Evolutionary conservation across 2,329 filamentous ascomycete species (phyloP).

Genomic region (Calycina herbarum): DNA sequence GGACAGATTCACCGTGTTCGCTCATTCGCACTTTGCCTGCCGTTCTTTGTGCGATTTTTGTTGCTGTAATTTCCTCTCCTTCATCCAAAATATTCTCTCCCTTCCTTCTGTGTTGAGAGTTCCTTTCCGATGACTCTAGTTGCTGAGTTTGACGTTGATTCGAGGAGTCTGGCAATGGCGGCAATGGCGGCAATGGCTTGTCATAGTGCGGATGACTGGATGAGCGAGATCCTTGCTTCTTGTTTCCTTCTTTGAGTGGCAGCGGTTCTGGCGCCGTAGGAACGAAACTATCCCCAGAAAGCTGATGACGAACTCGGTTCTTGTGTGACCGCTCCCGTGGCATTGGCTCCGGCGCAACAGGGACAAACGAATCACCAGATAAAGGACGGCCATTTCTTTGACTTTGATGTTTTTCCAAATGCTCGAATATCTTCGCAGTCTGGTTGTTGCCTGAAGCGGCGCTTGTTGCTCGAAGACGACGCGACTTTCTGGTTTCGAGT

Average conservation of each 20-base stretch:
- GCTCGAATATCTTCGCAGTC: not conserved
- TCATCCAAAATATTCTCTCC: not conserved
- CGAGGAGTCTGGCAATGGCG: too few species aligned
- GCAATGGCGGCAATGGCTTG: too few species aligned
- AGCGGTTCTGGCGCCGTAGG: not conserved
- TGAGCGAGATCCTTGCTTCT: not conserved
- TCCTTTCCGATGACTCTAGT: too few species aligned
- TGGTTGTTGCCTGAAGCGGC: not conserved
- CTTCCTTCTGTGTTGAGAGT: too few species aligned
- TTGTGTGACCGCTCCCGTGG: not conserved
- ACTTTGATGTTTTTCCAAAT: not conserved
- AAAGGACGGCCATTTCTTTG: not conserved
- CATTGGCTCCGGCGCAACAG: not conserved
- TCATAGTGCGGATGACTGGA: too few species aligned
- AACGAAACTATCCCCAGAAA: not conserved
- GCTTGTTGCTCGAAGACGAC: not conserved
- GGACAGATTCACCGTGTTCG: not conserved
- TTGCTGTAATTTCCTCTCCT: not conserved
- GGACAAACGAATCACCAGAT: not conserved
- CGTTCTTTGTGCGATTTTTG: too few species aligned
- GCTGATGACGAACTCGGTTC: not conserved
- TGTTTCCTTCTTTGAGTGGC: not conserved
- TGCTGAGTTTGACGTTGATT: too few species aligned
- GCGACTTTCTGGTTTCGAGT: not conserved
- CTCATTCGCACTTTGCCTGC: not conserved